A percentile compares a stretch with the other conserved stretches of the same genome.
These are phyloP conservation scores for Penicillium fimorum DNA, from an alignment of 495 filamentous ascomycete genomes.

Conservation along the genomic window DNA sequence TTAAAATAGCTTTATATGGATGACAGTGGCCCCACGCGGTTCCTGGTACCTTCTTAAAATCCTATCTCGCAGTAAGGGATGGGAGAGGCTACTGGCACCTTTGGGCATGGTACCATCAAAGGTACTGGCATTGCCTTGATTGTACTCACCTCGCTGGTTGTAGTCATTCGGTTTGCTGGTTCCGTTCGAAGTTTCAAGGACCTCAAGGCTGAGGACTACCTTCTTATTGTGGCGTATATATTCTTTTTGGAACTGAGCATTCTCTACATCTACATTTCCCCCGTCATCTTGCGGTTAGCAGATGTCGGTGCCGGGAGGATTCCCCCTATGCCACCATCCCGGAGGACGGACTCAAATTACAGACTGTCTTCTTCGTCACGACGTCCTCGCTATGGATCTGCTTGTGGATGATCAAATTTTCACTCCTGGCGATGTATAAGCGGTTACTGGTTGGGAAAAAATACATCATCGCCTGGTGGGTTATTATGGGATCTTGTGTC, in stretches of 20 bases:
- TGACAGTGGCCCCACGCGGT: background rate
- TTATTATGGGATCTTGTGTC: constrained; percentile 33
- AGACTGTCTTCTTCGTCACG: constrained; percentile 43
- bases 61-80: background rate
- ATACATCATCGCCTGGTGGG: constrained; percentile 36
- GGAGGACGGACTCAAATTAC: constrained; percentile 27
- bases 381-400: constrained; percentile 44
- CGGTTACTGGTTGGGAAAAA: constrained; percentile 31
- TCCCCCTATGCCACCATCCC: constrained; percentile 21
- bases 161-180: constrained; percentile 20
- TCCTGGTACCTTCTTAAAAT: background rate
- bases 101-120: constrained; percentile 19
- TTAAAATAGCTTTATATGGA: constrained; percentile 8
- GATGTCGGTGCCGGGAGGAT: constrained; percentile 7
- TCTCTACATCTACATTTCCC: constrained; percentile 37
- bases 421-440: constrained; percentile 44
- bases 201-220: constrained; percentile 31
- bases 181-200: constrained; percentile 13
- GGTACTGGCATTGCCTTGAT: constrained; percentile 30
- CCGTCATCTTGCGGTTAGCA: constrained; percentile 26
- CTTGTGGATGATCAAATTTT: constrained; percentile 49
- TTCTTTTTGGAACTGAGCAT: constrained; percentile 33
- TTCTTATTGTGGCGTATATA: constrained; percentile 27
- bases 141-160: constrained; percentile 27
- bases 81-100: constrained; percentile 1